These are phyloP conservation scores for Sclerotinia spermophila DNA, from an alignment of 2,329 filamentous ascomycete species.

Conservation along the genomic window DNA sequence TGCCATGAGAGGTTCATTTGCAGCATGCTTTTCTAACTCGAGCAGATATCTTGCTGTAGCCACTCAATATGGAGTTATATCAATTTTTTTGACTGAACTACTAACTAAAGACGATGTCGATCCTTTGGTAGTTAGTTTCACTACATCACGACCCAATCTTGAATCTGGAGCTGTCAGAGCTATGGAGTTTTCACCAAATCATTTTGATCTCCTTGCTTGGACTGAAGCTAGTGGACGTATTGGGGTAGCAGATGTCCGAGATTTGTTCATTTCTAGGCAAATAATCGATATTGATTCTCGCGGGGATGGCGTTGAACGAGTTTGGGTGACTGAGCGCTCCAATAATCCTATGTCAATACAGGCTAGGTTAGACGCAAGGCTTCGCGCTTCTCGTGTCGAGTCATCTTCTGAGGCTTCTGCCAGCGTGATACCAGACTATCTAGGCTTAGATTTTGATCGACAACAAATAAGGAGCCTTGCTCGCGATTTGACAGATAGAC, in stretches of 20 bases:
- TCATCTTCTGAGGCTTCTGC: constrained; percentile 25
- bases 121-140: constrained; percentile 70
- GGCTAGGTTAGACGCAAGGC: constrained; percentile 33
- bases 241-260: constrained; percentile 69
- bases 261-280: constrained; percentile 64
- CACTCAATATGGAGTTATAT: constrained; percentile 77
- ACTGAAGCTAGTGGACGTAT: constrained; percentile 80
- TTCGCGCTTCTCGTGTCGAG: constrained; percentile 29
- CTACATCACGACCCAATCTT: constrained; percentile 62
- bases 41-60: constrained; percentile 71
- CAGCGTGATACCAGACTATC: constrained; percentile 34
- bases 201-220: constrained; percentile 90
- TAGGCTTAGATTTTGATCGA: constrained; percentile 30
- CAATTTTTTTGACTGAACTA: constrained; percentile 60
- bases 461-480: constrained; percentile 32
- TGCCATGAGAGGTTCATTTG: constrained; percentile 67
- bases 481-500: constrained; percentile 39
- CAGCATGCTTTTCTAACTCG: constrained; percentile 70
- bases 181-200: constrained; percentile 87
- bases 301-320: constrained; percentile 46
- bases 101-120: constrained; percentile 47
- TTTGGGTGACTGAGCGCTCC: constrained; percentile 29
- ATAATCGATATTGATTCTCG: constrained; percentile 61
- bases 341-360: constrained; percentile 28
- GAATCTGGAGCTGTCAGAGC: constrained; percentile 71